These are phyloP conservation scores for Anthracocystis walkeri DNA, from an alignment of 1,284 basidiomycete species.

Conservation along the genomic window DNA sequence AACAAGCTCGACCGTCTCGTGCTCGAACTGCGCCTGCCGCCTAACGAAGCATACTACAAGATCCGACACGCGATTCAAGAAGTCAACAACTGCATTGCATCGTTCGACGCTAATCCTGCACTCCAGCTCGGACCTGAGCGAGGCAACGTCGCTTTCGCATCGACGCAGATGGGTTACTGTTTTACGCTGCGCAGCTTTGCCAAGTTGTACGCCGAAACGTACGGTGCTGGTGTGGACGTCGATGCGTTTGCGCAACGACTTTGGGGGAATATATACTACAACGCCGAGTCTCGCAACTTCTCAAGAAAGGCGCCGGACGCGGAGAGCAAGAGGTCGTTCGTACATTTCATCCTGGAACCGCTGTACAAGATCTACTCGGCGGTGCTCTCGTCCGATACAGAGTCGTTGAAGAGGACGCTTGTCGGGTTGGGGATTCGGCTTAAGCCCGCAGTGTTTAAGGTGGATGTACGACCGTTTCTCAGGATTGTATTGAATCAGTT, in stretches of 20 bases:
- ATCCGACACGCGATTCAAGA: constrained; percentile 99
- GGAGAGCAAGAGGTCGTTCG: constrained; percentile 86
- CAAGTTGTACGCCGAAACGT: constrained; percentile 94
- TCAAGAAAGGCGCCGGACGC: constrained; percentile 84
- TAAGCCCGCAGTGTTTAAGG: constrained; percentile 95
- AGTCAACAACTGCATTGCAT: constrained; percentile 83
- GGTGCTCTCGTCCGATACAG: constrained; percentile 91
- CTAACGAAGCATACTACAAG: constrained; percentile 97
- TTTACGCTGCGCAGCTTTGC: constrained; percentile 96
- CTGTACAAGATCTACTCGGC: constrained; percentile 96
- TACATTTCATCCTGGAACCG: constrained; percentile 95
- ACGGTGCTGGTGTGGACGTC: constrained; percentile 73
- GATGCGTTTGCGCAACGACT: constrained; percentile 81
- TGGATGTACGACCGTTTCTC: constrained; percentile 93
- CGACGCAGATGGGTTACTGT: constrained; percentile 96
- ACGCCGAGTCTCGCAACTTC: constrained; percentile 84
- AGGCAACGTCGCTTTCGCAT: constrained; percentile 97
- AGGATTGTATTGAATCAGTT: constrained; percentile 95
- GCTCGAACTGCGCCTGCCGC: constrained; percentile 93
- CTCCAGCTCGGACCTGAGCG: constrained; percentile 89
- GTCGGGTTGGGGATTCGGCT: constrained; percentile 83
- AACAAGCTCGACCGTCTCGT: constrained; percentile 99
- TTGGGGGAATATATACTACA: constrained; percentile 99
- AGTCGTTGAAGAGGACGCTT: constrained; percentile 84
- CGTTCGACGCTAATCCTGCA: constrained; percentile 87